phyloP scores from a whole-genome alignment of 768 basidiomycete species.

The Tulasnella calospora region DNA sequence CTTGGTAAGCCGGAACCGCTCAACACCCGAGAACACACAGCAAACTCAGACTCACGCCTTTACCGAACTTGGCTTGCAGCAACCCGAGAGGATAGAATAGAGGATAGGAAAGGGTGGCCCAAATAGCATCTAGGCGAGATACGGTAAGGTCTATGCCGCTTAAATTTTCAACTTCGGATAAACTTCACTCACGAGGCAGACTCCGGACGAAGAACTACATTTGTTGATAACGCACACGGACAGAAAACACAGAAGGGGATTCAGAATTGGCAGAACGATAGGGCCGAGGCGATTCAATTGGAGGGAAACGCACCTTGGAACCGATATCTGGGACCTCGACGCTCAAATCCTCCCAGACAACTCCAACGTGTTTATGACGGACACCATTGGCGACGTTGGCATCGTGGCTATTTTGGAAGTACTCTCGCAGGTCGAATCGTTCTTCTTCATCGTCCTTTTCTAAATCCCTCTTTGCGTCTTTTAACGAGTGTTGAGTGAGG shows the following conservation, averaged over 20 bases:
- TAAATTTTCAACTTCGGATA: not conserved
- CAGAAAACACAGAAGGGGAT: not conserved
- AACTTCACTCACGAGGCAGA: conserved; percentile 48
- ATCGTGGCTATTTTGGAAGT: conserved; percentile 61
- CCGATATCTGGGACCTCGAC: conserved; percentile 56
- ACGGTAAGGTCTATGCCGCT: not conserved
- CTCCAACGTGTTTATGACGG: conserved; percentile 69
- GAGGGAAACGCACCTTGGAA: conserved; percentile 47
- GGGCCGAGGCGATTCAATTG: not conserved
- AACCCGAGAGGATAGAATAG: conserved; percentile 47
- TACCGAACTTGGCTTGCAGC: conserved; percentile 31
- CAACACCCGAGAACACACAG: not conserved
- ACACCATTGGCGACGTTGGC: conserved; percentile 61
- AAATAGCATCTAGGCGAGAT: conserved; percentile 43
- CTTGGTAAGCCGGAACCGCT: not conserved
- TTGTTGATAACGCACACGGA: not conserved
- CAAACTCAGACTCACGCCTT: not conserved
- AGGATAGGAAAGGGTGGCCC: conserved; percentile 52
- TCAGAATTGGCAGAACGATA: not conserved
- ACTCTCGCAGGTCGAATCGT: conserved; percentile 62
- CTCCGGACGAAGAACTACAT: conserved; percentile 53
- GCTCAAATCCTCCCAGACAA: conserved; percentile 65
- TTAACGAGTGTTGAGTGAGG: conserved; percentile 26
- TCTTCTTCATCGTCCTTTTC: conserved; percentile 42
- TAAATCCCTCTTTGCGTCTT: conserved; percentile 33